Evolutionary conservation across 164 flowering plant genomes (phyloP).

Genomic region (Dillenia suffruticosa): DNA sequence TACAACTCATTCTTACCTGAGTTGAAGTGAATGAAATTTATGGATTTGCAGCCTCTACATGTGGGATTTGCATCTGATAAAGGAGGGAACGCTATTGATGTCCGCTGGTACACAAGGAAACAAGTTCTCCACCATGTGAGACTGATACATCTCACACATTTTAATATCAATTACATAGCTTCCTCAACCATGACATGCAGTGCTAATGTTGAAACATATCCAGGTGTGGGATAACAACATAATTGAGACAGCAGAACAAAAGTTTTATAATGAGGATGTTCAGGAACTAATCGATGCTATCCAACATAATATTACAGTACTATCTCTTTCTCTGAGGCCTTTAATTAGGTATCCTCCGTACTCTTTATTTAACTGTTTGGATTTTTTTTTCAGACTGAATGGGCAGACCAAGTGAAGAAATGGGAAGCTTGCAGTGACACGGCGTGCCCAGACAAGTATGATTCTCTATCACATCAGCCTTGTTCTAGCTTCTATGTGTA

Average conservation of each 20-base stretch:
- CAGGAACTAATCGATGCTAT: constrained; percentile 55
- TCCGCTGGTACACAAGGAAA: constrained; percentile 81
- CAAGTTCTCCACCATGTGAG: constrained; percentile 83
- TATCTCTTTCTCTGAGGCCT: background rate
- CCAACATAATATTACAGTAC: constrained; percentile 66
- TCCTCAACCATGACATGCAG: no score
- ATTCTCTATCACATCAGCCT: background rate
- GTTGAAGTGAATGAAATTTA: no score
- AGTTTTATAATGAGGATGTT: constrained; percentile 41
- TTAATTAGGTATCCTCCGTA: background rate
- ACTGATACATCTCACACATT: background rate
- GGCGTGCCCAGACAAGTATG: constrained; percentile 78
- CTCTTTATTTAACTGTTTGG: background rate
- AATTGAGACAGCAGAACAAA: constrained; percentile 68
- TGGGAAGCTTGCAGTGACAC: constrained; percentile 69
- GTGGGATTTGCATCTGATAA: constrained; percentile 70
- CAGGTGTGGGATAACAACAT: constrained; percentile 73
- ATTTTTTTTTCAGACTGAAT: constrained; percentile 43
- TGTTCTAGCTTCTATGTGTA: background rate
- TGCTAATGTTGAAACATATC: constrained; percentile 8
- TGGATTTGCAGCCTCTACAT: constrained; percentile 71
- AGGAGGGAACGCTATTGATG: constrained; percentile 81
- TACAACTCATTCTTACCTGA: no score
- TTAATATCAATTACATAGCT: no score
- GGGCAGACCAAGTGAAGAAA: constrained; percentile 52